Base-by-base conservation (phyloP, 805 yeast genomes). In the Saccharomycopsis fermentans region DNA sequence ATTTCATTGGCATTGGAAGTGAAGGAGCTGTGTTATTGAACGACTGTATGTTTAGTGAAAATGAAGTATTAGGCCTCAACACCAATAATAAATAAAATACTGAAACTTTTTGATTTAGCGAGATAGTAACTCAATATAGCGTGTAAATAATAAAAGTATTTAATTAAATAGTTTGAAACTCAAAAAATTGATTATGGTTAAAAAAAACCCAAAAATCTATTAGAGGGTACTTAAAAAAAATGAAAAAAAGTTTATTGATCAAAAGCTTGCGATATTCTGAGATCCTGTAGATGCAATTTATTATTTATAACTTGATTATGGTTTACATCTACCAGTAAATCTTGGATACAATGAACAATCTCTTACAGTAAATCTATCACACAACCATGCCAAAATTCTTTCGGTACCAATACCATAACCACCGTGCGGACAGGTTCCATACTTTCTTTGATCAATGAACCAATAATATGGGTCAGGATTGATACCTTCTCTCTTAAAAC, bases 401-500 rank as follows among this genome's bases (percentile, higher is more conserved):
- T 94, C 99, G 37, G 97, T 90, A 65, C 99, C 99, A 65, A 94
- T 75, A 69, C 99, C 99, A 76, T 94, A 94, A 65, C 99, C 99
- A 73, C 99, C 99, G 71, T 94, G 99, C 47, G 97, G 97, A 75
- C 89, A 87, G 12, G 97, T 86, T 73, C 99, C 99, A 75, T 94
- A 94, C 75, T 87, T 86, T 75, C 99, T 84, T 76, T 87, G 92
- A 71, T 94, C 99, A 60, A 82, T 82, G 75, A 88, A 95, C 97
- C 97, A 94, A 80, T 92, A 91, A 81, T 94, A 94, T 36, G 92
- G 78, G 24, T 77, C 82, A 58, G 89, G 79, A 70, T 83, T 84
- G 68, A 94, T 88, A 59, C 84, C 84, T 77, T 94, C 99, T 76
- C 97, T 88, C 75, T 85, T 84, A 80, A 92, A 87, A 55, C 96